Evolutionary conservation across 2,329 filamentous ascomycete species (phyloP), one percentile per base, ranked within the genome.

Genomic region (Aspergillus calidoustus): DNA sequence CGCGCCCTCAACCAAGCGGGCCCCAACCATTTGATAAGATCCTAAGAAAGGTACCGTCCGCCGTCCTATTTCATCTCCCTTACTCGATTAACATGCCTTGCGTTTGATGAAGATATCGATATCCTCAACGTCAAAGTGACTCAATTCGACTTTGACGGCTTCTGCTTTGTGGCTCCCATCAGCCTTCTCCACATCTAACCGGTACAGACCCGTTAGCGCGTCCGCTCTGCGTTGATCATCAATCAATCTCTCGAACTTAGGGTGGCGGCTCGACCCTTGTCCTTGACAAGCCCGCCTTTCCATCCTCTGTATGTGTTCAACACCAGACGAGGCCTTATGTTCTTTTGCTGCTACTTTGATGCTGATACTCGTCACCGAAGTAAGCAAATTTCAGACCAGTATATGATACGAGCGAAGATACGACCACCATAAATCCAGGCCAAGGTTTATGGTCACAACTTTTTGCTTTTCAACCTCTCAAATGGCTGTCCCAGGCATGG

Each of bases 401-500:
- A 19, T 55, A 50, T 59, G 43, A 48, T 23, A 54, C 50, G 31
- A 28, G 23, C 8, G 31, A 38, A 34, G 25, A 31, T 50, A 60
- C 44, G 52, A 55, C 57, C 15, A 19, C 48, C 51, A 38, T 49
- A 38, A 51, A 57, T 54, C 34, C 17, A 34, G 52, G 30, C 43
- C n/a, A 28, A 38, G 47, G 44, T 48, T 43, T 49, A 70, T 66
- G 68, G 64, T 68, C 59, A 60, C 61, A 54, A 43, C 61, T 49
- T 57, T 58, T 49, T 65, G 63, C 61, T 63, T 54, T 50, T 52
- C 58, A 51, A 28, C 25, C 64, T 66, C 64, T 66, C 19, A 52
- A 19, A 72, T 72, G 68, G 66, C 68, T 30, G 65, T 57, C 47
- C 59, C 66, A 54, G 64, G 51, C 50, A 74, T 76, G 69, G 71